Percentiles rank a stretch among this genome's conserved stretches.
These are phyloP conservation scores for Monosporascus ibericus DNA, from an alignment of 2,329 filamentous ascomycete genomes.

Conservation along the genomic window DNA sequence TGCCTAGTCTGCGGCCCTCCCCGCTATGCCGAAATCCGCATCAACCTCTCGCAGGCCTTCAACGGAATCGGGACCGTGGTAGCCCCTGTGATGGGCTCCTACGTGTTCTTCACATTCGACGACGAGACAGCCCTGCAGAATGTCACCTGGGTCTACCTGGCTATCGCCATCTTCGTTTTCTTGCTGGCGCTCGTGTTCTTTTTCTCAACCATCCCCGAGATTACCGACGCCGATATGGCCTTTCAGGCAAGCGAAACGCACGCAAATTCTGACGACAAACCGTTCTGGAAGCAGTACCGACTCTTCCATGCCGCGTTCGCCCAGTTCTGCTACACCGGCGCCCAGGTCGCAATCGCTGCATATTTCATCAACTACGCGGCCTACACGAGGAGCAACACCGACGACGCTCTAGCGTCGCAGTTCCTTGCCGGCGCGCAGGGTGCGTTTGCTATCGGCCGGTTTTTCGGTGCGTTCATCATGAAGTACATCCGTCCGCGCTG, in stretches of 20 bases:
- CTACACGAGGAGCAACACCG: slow-evolving; percentile 50
- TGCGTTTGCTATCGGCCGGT: slow-evolving; percentile 66
- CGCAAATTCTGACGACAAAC: slow-evolving; percentile 50
- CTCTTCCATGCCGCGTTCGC: slow-evolving; percentile 71
- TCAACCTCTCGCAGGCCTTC: slow-evolving; percentile 72
- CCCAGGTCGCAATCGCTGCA: slow-evolving; percentile 58
- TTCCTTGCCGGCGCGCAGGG: slow-evolving; percentile 71
- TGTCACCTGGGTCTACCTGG: slow-evolving; percentile 73
- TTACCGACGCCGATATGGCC: slow-evolving; percentile 61
- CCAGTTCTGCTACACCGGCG: slow-evolving; percentile 74
- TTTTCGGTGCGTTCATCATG: slow-evolving; percentile 63
- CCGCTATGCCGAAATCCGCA: slow-evolving; percentile 61
- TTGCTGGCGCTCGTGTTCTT: slow-evolving; percentile 61
- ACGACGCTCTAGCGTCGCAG: slow-evolving; percentile 49
- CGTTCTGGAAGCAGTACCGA: slow-evolving; percentile 64
- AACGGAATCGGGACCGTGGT: slow-evolving; percentile 71
- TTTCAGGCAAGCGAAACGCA: slow-evolving; percentile 50
- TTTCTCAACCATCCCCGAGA: slow-evolving; percentile 62
- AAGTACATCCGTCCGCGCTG: slow-evolving; percentile 57
- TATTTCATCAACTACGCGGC: slow-evolving; percentile 73
- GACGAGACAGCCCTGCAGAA: slow-evolving; percentile 53
- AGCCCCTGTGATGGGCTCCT: slow-evolving; percentile 65
- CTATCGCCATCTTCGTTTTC: slow-evolving; percentile 66
- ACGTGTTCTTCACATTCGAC: slow-evolving; percentile 64
- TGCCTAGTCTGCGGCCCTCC: slow-evolving; percentile 55